Evolutionary conservation across 108 stramenopile genomes (phyloP), one percentile per base, ranked within the genome.

Genomic region (Skeletonema marinoi): DNA sequence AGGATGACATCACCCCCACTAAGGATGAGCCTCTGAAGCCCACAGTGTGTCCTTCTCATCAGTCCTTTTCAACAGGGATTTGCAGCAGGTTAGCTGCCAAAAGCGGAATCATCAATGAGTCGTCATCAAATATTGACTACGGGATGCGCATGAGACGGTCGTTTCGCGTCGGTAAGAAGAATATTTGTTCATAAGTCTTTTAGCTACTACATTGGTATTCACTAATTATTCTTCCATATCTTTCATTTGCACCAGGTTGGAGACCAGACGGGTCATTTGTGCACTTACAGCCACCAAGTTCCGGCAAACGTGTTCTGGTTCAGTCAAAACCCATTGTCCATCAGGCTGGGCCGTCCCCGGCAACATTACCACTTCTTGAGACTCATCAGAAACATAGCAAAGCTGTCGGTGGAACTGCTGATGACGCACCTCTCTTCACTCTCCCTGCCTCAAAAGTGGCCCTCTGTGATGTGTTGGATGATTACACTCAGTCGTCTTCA

Each of bases 61-160:
- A 60, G 2, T 31, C 46, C 54, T 17, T 61, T 32, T 54, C 66
- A 30, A 21, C 60, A 39, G 79, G 74, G 62, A 79, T 85, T 66
- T 74, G 74, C 54, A 75, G 32, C 35, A 44, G 67, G 31, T 63
- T 83, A 29, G 78, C 68, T 32, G n/a, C 59, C 16, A 56, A 80
- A 75, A 75, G 75, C 72, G 63, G 73, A 62, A 29, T 75, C 61
- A 70, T 62, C 6, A 61, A 60, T 60, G 10, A 11, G 68, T 46
- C 81, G 41, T 70, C 75, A 17, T 87, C 90, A 36, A 85, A 85
- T 32, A 78, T 83, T 48, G 94, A 93, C 71, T 87, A 80, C 73
- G 90, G 94, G 16, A 29, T 88, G 21, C 88, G 89, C 32, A 92
- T 95, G 92, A 88, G 92, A 14, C 66, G 84, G 39, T 91, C 90